Percentiles rank a stretch among this genome's conserved stretches.
Evolutionary conservation across 108 stramenopile genomes (phyloP).

Genomic region (Bacterosira constricta): DNA sequence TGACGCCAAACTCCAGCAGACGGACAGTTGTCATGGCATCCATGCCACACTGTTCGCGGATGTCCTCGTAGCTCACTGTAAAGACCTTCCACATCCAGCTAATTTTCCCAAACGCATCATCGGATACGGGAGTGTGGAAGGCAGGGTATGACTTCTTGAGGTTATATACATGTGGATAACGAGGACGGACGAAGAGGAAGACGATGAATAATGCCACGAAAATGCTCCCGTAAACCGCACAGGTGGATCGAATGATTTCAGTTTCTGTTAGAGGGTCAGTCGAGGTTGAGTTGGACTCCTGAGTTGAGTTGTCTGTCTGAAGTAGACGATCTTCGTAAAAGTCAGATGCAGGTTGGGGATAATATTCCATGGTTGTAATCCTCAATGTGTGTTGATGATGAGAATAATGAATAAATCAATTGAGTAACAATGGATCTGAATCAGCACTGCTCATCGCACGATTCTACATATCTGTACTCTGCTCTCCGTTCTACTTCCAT

Average conservation of each 20-base stretch:
- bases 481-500: too few relatives aligned
- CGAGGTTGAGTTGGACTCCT: not conserved
- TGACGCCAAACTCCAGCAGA: conserved; percentile 50
- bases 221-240: conserved; percentile 57
- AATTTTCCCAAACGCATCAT: conserved; percentile 53
- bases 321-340: too few relatives aligned
- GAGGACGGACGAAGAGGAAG: conserved; percentile 56
- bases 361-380: too few relatives aligned
- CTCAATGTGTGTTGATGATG: too few relatives aligned
- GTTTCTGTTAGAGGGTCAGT: conserved; percentile 6
- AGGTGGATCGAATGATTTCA: conserved; percentile 45
- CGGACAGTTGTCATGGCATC: conserved; percentile 60
- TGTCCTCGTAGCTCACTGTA: conserved; percentile 53
- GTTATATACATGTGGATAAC: conserved; percentile 54
- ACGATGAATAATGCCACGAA: conserved; percentile 45
- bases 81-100: conserved; percentile 68
- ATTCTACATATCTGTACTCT: too few relatives aligned
- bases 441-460: too few relatives aligned
- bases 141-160: conserved; percentile 52
- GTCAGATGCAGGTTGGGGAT: too few relatives aligned
- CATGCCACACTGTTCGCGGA: conserved; percentile 55
- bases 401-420: too few relatives aligned
- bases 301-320: not conserved
- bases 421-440: too few relatives aligned
- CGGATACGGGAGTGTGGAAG: conserved; percentile 45